Base-by-base conservation (phyloP, 2,329 filamentous ascomycete species). In the Talaromyces piceae region DNA sequence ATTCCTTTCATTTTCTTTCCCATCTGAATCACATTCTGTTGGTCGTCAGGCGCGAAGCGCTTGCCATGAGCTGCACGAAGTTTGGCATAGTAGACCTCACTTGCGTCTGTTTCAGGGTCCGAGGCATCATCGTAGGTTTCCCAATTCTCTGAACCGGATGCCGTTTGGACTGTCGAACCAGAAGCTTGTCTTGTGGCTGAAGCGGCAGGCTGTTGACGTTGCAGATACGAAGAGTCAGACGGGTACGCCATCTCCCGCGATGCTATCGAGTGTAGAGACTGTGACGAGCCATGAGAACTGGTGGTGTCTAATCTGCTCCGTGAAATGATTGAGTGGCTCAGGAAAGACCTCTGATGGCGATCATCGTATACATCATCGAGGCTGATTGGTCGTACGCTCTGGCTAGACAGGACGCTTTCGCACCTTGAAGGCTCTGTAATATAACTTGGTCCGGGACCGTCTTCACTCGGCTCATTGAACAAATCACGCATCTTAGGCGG, bases 401-500 rank as follows among this genome's bases (percentile, higher is more conserved):
- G 63, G 45, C 63, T 67, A 3, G 73, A 73, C 60, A 73, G 60
- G 18, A 69, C 69, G 52, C 79, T 83, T 41, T 71, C 74, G 58
- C 77, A 78, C 41, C 80, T 76, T 18, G 77, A 64, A 9, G 75
- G 65, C 45, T 61, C 67, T 53, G 67, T 60, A 20, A 62, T 47
- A 54, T 65, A 62, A 51, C 58, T 49, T 3, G 45, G 39, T 37
- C 31, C 33, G 13, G 47, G 27, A 4, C 41, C 70, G 51, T 67
- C 69, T 27, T 68, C 66, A 48, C 63, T 73, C 4, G 78, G 75
- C 44, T 80, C 78, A 7, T 75, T 68, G 56, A 82, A 82, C 26
- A 96, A 77, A 39, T 94, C 89, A 57, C 91, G 84, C 90, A 97
- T 96, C 67, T 90, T 93, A 45, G 91, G 91, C 30, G 89, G 88